Percentiles rank a stretch among this genome's conserved stretches.
Evolutionary conservation across 2,329 filamentous ascomycete species (phyloP).

Genomic region (Chaetomium globosum): DNA sequence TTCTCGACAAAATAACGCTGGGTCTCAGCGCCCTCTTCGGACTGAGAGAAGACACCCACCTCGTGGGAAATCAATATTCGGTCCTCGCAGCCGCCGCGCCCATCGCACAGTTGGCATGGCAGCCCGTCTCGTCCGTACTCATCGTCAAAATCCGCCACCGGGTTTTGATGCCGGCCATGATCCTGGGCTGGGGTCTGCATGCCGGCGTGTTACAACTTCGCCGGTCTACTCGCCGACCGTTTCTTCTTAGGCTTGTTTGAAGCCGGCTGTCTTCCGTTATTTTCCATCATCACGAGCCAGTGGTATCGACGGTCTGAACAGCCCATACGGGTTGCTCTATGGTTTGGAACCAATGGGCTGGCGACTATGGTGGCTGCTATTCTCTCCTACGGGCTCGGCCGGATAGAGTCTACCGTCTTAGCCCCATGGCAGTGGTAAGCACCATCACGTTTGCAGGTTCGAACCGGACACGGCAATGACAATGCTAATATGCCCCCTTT

Average conservation of each 20-base stretch:
- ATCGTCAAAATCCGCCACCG: conserved; percentile 64
- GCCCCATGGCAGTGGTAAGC: conserved; percentile 3
- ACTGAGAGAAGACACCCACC: conserved; percentile 52
- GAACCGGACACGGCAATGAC: not conserved
- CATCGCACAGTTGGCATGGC: conserved; percentile 63
- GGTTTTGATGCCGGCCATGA: conserved; percentile 57
- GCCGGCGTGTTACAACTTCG: conserved; percentile 38
- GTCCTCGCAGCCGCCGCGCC: conserved; percentile 60
- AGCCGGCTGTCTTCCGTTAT: conserved; percentile 48
- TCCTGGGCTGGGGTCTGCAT: conserved; percentile 50
- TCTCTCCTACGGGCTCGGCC: conserved; percentile 59
- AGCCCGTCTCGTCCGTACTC: conserved; percentile 61
- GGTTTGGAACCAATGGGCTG: conserved; percentile 57
- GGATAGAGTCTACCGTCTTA: conserved; percentile 46
- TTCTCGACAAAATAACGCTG: conserved; percentile 62
- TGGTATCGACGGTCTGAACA: conserved; percentile 59
- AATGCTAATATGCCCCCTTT: not conserved
- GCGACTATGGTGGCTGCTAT: conserved; percentile 60
- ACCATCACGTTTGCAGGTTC: not conserved
- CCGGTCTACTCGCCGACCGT: conserved; percentile 37
- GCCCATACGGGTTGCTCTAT: conserved; percentile 52
- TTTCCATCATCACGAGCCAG: conserved; percentile 52
- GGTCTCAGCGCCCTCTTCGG: conserved; percentile 62
- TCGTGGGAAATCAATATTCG: conserved; percentile 59
- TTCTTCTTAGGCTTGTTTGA: conserved; percentile 43